Percentiles rank a stretch among this genome's conserved stretches.
These are phyloP conservation scores for Protostelium mycophagum DNA, from an alignment of 78 protist species.

Conservation along the genomic window DNA sequence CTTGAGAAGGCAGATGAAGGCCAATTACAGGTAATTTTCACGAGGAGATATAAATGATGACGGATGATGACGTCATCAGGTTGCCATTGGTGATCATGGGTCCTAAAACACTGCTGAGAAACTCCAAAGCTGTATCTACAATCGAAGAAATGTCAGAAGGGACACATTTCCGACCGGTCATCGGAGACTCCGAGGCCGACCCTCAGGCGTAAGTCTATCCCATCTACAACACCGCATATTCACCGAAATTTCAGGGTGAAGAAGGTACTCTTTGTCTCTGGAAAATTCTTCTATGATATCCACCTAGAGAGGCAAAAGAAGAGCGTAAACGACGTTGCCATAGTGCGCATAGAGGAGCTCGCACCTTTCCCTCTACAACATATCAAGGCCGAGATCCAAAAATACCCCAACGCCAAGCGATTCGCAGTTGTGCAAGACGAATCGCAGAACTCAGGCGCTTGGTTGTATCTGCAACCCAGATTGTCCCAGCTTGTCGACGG, in stretches of 20 bases:
- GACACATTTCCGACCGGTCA: constrained; percentile 67
- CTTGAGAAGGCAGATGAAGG: constrained; percentile 82
- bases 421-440: constrained; percentile 90
- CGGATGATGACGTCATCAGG: neutral
- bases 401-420: constrained; percentile 46
- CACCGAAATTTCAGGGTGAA: constrained; percentile 12
- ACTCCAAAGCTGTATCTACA: constrained; percentile 45
- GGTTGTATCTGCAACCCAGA: constrained; percentile 80
- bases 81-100: constrained; percentile 86
- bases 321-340: constrained; percentile 19
- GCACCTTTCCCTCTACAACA: constrained; percentile 81
- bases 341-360: constrained; percentile 75
- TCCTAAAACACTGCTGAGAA: constrained; percentile 86
- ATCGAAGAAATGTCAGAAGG: constrained; percentile 69
- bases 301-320: constrained; percentile 33
- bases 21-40: constrained; percentile 65
- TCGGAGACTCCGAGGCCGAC: constrained; percentile 48
- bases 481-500: constrained; percentile 8
- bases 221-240: neutral
- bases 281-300: constrained; percentile 79
- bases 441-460: constrained; percentile 88
- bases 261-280: constrained; percentile 74
- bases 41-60: neutral
- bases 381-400: constrained; percentile 16
- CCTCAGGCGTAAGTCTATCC: neutral